Conservation (phyloP, 2,329 filamentous ascomycete species). For the Pseudogymnoascus pannorum region DNA sequence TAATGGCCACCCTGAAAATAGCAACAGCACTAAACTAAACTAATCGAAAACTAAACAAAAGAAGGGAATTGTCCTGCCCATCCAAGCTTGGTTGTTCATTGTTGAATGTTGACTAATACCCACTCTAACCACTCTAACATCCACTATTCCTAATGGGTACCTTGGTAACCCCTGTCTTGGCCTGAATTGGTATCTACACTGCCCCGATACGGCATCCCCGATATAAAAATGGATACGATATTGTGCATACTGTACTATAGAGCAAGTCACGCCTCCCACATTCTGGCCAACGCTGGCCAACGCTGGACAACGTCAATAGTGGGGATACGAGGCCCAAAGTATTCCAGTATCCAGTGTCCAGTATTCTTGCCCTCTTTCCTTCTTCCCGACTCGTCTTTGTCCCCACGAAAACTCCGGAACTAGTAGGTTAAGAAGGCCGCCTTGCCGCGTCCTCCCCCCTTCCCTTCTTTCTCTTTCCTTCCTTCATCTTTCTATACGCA, state of each 20-base stretch:
- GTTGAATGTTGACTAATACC: neutral
- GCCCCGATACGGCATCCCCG: neutral
- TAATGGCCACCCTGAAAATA: slow-evolving; percentile 4
- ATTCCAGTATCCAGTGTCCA: no score
- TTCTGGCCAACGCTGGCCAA: no score
- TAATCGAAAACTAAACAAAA: neutral
- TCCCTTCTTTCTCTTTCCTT: neutral
- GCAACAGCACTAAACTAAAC: neutral
- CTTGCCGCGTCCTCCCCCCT: neutral
- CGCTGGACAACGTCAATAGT: neutral
- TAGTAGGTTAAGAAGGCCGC: slow-evolving; percentile 4
- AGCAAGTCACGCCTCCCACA: neutral
- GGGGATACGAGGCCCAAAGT: slow-evolving; percentile 5
- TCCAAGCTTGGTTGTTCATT: neutral
- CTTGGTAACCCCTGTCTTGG: neutral
- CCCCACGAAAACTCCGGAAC: neutral
- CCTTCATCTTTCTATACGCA: neutral
- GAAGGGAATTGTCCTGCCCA: neutral
- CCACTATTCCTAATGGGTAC: neutral
- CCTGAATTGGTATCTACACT: neutral
- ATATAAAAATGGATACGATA: neutral
- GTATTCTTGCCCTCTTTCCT: slow-evolving; percentile 2
- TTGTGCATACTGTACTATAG: no score
- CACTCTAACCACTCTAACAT: no score
- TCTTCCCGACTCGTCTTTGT: neutral